Conservation (phyloP, 495 filamentous ascomycete species). For the Penicillium turbatum region DNA sequence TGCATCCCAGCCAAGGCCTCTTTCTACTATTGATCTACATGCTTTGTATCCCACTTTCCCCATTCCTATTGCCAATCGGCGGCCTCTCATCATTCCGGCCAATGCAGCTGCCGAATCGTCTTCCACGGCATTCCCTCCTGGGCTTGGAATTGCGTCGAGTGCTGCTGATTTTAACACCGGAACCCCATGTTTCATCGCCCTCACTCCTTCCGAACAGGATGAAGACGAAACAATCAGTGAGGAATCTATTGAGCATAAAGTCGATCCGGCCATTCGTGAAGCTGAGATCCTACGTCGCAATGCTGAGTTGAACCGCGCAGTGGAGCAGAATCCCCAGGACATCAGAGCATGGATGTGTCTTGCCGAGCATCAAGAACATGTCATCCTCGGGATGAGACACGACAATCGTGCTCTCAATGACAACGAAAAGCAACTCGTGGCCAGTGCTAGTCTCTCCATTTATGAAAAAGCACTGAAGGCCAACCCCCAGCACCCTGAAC, state of each 20-base stretch:
- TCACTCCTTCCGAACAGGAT: slow-evolving; percentile 62
- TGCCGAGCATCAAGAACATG: slow-evolving; percentile 66
- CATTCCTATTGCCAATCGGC: slow-evolving; percentile 8
- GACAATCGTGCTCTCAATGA: slow-evolving; percentile 44
- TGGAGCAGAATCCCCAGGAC: slow-evolving; percentile 62
- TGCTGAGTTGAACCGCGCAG: slow-evolving; percentile 52
- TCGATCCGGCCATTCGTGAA: slow-evolving; percentile 25
- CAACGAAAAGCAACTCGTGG: slow-evolving; percentile 62
- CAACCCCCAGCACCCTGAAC: slow-evolving; percentile 35
- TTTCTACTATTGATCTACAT: neutral
- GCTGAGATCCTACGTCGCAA: slow-evolving; percentile 47
- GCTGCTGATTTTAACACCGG: slow-evolving; percentile 40
- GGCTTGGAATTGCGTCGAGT: neutral
- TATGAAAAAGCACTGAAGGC: slow-evolving; percentile 72
- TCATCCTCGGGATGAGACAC: slow-evolving; percentile 45
- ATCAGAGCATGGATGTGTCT: slow-evolving; percentile 69
- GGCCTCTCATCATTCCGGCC: too few relatives aligned
- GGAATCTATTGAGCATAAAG: neutral
- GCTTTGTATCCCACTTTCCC: slow-evolving; percentile 1
- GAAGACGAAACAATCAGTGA: slow-evolving; percentile 31
- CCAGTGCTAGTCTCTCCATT: slow-evolving; percentile 76
- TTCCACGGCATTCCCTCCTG: neutral
- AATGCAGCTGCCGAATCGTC: neutral
- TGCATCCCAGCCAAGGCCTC: neutral
- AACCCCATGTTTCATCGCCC: slow-evolving; percentile 47